Conservation (phyloP, 768 basidiomycete genomes). For the Trametes gibbosa region DNA sequence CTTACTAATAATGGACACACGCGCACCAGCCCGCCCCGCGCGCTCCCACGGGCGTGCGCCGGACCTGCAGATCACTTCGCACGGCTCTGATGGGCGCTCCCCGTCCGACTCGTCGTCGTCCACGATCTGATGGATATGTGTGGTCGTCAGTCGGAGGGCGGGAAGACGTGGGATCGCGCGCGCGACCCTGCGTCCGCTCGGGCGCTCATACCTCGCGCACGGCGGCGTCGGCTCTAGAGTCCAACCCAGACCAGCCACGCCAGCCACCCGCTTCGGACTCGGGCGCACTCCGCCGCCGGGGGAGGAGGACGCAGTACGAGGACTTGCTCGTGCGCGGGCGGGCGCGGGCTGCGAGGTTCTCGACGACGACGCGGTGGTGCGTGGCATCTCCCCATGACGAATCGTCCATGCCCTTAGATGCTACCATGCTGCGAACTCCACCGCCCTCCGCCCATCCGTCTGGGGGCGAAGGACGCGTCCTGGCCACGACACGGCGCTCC, state of each 20-base stretch:
- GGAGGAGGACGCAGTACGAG: neutral
- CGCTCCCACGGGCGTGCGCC: neutral
- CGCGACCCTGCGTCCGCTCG: neutral
- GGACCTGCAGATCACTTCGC: constrained; percentile 17
- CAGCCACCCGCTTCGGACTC: neutral
- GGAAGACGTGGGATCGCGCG: neutral
- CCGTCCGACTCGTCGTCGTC: neutral
- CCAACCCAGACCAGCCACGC: neutral
- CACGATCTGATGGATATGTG: constrained; percentile 1
- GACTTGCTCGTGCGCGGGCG: too few species aligned
- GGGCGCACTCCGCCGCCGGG: neutral
- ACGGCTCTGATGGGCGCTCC: constrained; percentile 3
- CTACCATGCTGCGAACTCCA: too few species aligned
- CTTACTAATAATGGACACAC: neutral
- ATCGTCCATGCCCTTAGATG: too few species aligned
- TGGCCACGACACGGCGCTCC: too few species aligned
- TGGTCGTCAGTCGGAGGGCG: too few species aligned
- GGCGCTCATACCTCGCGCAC: too few species aligned
- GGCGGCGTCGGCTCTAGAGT: neutral
- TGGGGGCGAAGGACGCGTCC: too few species aligned
- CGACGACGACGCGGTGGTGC: too few species aligned
- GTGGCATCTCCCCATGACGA: too few species aligned
- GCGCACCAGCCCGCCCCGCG: neutral
- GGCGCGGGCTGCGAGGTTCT: too few species aligned
- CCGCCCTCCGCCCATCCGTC: too few species aligned